These are phyloP conservation scores for Eutrema salsugineum DNA, from an alignment of 441 rosid species.

Conservation along the genomic window DNA sequence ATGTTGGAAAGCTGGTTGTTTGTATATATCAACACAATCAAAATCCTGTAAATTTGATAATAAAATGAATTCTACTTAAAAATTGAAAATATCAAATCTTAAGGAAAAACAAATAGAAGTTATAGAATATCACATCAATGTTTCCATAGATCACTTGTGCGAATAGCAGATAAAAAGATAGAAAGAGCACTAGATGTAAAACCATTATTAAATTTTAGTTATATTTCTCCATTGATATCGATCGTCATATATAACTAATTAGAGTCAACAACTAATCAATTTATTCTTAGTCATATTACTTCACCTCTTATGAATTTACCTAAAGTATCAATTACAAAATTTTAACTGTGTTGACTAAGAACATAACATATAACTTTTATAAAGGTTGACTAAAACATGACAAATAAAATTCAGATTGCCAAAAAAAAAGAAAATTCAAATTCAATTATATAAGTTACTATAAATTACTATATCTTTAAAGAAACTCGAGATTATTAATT, in stretches of 20 bases:
- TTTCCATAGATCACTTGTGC: neutral
- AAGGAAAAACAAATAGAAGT: neutral
- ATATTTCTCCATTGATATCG: no score
- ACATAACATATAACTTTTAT: no score
- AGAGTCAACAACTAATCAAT: neutral
- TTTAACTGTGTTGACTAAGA: no score
- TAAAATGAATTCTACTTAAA: neutral
- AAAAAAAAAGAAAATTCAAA: no score
- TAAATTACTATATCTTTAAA: no score
- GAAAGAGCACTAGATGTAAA: neutral
- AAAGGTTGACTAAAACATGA: no score
- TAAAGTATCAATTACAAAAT: no score
- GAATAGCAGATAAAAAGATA: neutral
- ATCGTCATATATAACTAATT: neutral
- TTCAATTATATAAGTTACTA: no score
- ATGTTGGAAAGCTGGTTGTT: slow-evolving; percentile 23
- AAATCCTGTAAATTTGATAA: neutral
- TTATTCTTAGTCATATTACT: no score
- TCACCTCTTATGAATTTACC: no score
- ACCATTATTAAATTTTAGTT: neutral
- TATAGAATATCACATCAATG: neutral
- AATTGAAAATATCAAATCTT: neutral
- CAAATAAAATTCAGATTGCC: no score
- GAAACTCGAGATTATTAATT: no score
- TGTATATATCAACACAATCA: slow-evolving; percentile 19